Evolutionary conservation across 345 rosid genomes (phyloP), one percentile per base, ranked within the genome.

Genomic region (Populus davidiana): DNA sequence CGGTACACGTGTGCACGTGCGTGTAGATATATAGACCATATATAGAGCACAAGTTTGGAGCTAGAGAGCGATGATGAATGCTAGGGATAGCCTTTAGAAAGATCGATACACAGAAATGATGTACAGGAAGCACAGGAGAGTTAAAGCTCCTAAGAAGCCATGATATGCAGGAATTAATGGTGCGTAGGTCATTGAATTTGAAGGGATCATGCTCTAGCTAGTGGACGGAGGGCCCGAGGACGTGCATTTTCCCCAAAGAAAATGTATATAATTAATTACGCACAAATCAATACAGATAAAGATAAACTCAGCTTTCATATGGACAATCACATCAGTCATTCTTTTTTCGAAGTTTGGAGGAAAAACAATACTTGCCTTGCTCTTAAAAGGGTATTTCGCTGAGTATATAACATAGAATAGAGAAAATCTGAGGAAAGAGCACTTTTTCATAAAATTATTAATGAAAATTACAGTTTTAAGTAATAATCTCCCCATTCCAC

Each of bases 221-320:
- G 85, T 87, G 89, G 74, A 72, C 78, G 88, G 88, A 80, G 90
- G 90, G 88, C 74, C 88, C 86, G 33, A 81, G 23, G 6, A 82
- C 69, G 80, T 66, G 82, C 69, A n/a, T 35, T 50, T 64, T 50
- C 68, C 71, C 72, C 23, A 44, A 78, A 70, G 49, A 27, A 23
- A 59, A 64, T 70, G 69, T 20, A 54, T 11, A 21, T 35, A 67
- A 72, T 67, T 59, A 39, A 18, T 38, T 20, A 64, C 20, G 39
- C 23, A 72, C 64, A 72, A 7, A 35, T 31, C 27, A 63, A 68
- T 73, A 39, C 14, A 49, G 21, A 50, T 50, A 50, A 50, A 3
- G 72, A 50, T 65, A 49, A 27, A 36, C 16, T 72, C 31, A 61
- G 50, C 43, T 52, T 79, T 70, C 67, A 27, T 39, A 35, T 73